phyloP scores from a whole-genome alignment of 2,329 filamentous ascomycete genomes.

The Hypoxylon sp. region DNA sequence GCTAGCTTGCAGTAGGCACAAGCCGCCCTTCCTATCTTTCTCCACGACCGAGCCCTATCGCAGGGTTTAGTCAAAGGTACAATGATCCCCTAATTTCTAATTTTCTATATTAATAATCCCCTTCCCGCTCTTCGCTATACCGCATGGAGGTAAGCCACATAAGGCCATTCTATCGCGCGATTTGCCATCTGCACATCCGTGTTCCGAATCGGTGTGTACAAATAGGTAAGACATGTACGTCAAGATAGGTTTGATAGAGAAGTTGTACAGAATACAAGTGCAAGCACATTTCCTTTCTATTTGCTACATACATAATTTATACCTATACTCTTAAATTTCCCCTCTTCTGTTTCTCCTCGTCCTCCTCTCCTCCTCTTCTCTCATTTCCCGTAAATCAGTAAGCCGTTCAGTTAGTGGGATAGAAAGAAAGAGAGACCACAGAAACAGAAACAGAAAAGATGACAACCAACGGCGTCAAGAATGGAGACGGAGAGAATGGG shows the following conservation, averaged over 20 bases:
- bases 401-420: not conserved
- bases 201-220: slow-evolving; percentile 34
- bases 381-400: too few relatives aligned
- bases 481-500: slow-evolving; percentile 22
- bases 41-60: slow-evolving; percentile 2
- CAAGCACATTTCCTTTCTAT: slow-evolving; percentile 8
- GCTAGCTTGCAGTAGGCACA: slow-evolving; percentile 8
- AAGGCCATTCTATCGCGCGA: slow-evolving; percentile 4
- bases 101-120: slow-evolving; percentile 34
- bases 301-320: not conserved
- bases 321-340: slow-evolving; percentile 1
- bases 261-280: slow-evolving; percentile 13
- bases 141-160: slow-evolving; percentile 27
- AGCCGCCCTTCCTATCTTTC: slow-evolving; percentile 8
- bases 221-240: slow-evolving; percentile 18
- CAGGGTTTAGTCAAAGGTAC: slow-evolving; percentile 9
- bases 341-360: not conserved
- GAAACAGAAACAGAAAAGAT: slow-evolving; percentile 15
- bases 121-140: slow-evolving; percentile 24
- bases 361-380: slow-evolving; percentile 8
- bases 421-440: slow-evolving; percentile 6
- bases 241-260: slow-evolving; percentile 7
- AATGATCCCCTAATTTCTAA: not conserved
- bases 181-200: not conserved
- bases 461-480: slow-evolving; percentile 32